Conservation (phyloP, 106 monocot genomes). For the Xerophyta viscosa region DNA sequence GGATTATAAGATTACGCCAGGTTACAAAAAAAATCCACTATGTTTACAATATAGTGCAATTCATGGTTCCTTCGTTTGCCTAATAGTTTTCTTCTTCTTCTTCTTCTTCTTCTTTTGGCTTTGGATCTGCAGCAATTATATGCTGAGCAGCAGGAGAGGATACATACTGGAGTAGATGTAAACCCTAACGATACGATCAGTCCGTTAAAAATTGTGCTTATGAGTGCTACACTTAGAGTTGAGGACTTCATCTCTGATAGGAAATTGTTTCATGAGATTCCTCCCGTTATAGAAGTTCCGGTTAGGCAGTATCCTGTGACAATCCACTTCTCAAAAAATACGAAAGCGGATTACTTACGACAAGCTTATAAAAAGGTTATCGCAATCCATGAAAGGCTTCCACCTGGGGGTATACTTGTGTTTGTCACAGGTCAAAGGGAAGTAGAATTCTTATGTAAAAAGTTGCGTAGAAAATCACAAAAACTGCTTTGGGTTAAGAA, state of each 20-base stretch:
- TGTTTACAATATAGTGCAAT: neutral
- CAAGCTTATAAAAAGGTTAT: slow-evolving; percentile 89
- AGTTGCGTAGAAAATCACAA: slow-evolving; percentile 44
- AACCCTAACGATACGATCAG: slow-evolving; percentile 47
- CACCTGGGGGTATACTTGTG: slow-evolving; percentile 85
- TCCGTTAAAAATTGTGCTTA: slow-evolving; percentile 70
- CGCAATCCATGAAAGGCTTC: slow-evolving; percentile 78
- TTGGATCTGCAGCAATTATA: slow-evolving; percentile 52
- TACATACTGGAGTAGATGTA: slow-evolving; percentile 37
- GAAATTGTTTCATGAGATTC: slow-evolving; percentile 59
- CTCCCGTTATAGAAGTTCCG: slow-evolving; percentile 72
- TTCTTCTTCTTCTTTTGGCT: neutral
- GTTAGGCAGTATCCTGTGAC: slow-evolving; percentile 81
- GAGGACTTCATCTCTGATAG: slow-evolving; percentile 80
- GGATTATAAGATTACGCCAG: slow-evolving; percentile 67
- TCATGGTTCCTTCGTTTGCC: neutral
- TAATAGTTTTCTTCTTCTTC: neutral
- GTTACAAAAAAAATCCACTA: slow-evolving; percentile 18
- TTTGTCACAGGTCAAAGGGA: slow-evolving; percentile 97
- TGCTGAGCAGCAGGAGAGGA: slow-evolving; percentile 59
- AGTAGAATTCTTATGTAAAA: slow-evolving; percentile 81
- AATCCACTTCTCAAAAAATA: slow-evolving; percentile 82
- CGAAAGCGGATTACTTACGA: slow-evolving; percentile 65
- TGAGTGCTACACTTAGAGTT: slow-evolving; percentile 91
- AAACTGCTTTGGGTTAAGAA: slow-evolving; percentile 9